Evolutionary conservation across 768 basidiomycete genomes (phyloP).

Genomic region (Phylloporus sp.): DNA sequence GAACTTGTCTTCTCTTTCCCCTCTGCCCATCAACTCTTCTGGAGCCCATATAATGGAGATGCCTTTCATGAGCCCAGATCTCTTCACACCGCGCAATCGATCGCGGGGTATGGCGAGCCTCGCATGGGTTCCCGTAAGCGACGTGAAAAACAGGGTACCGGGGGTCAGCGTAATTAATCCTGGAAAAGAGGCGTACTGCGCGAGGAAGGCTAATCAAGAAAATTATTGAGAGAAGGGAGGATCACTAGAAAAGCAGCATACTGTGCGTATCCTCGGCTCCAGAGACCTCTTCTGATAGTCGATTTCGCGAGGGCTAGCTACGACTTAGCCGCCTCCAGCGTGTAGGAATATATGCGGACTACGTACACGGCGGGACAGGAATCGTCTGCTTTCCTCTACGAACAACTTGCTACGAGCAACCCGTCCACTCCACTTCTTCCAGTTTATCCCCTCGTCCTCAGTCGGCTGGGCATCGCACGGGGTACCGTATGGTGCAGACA

Average conservation of each 20-base stretch:
- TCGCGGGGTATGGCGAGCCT: slow-evolving; percentile 44
- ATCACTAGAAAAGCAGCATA: slow-evolving; percentile 18
- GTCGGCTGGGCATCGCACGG: slow-evolving; percentile 1
- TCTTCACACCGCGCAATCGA: slow-evolving; percentile 54
- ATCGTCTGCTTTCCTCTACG: slow-evolving; percentile 39
- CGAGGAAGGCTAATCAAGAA: slow-evolving; percentile 49
- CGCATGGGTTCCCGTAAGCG: slow-evolving; percentile 44
- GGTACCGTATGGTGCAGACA: neutral
- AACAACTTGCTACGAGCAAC: slow-evolving; percentile 44
- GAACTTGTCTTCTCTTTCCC: slow-evolving; percentile 51
- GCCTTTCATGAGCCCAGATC: slow-evolving; percentile 50
- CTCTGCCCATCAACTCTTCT: slow-evolving; percentile 21
- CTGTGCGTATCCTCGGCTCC: slow-evolving; percentile 31
- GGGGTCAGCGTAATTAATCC: slow-evolving; percentile 59
- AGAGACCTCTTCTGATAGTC: neutral
- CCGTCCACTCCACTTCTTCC: slow-evolving; percentile 56
- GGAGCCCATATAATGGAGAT: slow-evolving; percentile 45
- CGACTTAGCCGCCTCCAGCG: neutral
- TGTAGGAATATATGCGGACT: slow-evolving; percentile 10
- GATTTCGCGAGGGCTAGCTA: slow-evolving; percentile 8
- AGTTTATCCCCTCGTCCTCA: slow-evolving; percentile 34
- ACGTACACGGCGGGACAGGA: slow-evolving; percentile 37
- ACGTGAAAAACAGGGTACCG: slow-evolving; percentile 49
- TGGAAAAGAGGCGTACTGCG: slow-evolving; percentile 50
- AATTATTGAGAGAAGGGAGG: neutral